These are phyloP conservation scores for Pythium scleroteichum DNA, from an alignment of 352 stramenopile species.

Conservation along the genomic window DNA sequence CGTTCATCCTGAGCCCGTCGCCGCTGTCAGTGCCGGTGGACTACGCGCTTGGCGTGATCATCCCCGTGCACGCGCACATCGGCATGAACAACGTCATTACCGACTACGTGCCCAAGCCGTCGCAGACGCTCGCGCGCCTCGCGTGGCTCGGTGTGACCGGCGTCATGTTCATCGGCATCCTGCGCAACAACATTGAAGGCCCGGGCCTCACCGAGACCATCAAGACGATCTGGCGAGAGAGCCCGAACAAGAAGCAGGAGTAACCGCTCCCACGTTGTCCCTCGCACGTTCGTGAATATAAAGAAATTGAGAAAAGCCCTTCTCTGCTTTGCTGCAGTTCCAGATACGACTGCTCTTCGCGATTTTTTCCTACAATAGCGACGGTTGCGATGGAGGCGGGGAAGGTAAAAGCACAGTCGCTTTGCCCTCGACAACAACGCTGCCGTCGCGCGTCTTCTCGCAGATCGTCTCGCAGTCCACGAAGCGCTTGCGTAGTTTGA, in stretches of 20 bases:
- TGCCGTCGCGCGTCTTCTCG: conserved; percentile 43
- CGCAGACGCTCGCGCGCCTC: conserved; percentile 56
- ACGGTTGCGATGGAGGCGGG: background rate
- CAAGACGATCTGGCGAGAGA: conserved; percentile 86
- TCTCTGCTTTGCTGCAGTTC: background rate
- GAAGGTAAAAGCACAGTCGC: conserved; percentile 67
- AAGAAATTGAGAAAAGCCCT: conserved; percentile 7
- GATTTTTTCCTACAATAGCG: too few species aligned
- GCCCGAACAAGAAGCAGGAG: conserved; percentile 66
- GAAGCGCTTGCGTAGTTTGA: conserved; percentile 62
- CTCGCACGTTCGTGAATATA: conserved; percentile 8
- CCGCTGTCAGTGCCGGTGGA: conserved; percentile 71
- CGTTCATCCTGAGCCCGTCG: conserved; percentile 80
- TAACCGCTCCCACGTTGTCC: conserved; percentile 10
- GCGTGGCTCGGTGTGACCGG: conserved; percentile 72
- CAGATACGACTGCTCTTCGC: too few species aligned
- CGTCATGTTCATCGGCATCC: conserved; percentile 79
- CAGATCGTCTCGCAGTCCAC: conserved; percentile 76
- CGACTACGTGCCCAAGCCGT: conserved; percentile 92
- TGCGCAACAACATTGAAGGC: conserved; percentile 86
- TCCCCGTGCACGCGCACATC: conserved; percentile 92
- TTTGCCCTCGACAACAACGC: conserved; percentile 63
- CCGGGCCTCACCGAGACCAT: conserved; percentile 83
- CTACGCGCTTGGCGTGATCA: conserved; percentile 73
- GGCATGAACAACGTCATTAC: conserved; percentile 94